These are phyloP conservation scores for Fusarium musae DNA, from an alignment of 2,329 filamentous ascomycete species.

Conservation along the genomic window DNA sequence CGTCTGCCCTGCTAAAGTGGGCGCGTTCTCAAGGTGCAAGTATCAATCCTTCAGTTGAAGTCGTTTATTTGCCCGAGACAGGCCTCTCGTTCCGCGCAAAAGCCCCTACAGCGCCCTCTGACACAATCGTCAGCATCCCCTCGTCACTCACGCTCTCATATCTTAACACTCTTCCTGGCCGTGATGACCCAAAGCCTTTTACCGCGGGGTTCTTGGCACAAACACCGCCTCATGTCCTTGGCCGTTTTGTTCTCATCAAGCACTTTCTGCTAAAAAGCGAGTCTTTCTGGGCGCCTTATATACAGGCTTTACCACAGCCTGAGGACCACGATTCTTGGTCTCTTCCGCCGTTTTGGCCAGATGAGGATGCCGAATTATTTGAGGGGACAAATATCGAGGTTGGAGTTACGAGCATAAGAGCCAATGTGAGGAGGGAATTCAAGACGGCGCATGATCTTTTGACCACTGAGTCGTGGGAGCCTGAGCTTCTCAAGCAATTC, in stretches of 20 bases:
- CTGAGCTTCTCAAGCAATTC: constrained; percentile 50
- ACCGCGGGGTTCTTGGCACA: constrained; percentile 60
- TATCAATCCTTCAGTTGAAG: constrained; percentile 63
- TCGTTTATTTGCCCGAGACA: constrained; percentile 62
- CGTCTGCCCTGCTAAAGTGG: constrained; percentile 59
- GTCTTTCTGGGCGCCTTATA: constrained; percentile 77
- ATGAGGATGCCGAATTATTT: constrained; percentile 67
- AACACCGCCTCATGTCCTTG: constrained; percentile 68
- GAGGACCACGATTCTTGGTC: constrained; percentile 61
- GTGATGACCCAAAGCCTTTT: constrained; percentile 50
- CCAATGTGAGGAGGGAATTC: constrained; percentile 59
- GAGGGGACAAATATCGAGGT: constrained; percentile 65
- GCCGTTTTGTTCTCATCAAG: constrained; percentile 75
- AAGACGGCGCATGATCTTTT: constrained; percentile 55
- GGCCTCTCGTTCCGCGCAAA: constrained; percentile 66
- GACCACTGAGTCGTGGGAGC: constrained; percentile 34
- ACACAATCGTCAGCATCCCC: constrained; percentile 63
- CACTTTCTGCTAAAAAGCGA: constrained; percentile 68
- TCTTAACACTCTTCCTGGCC: constrained; percentile 60
- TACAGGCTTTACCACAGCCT: constrained; percentile 72
- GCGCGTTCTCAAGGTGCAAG: constrained; percentile 56
- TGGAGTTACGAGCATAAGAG: constrained; percentile 60
- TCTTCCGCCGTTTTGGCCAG: constrained; percentile 72
- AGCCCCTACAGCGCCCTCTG: constrained; percentile 50
- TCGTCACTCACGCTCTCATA: constrained; percentile 67